Evolutionary conservation across 345 rosid species (phyloP).

Genomic region (Populus simonii): DNA sequence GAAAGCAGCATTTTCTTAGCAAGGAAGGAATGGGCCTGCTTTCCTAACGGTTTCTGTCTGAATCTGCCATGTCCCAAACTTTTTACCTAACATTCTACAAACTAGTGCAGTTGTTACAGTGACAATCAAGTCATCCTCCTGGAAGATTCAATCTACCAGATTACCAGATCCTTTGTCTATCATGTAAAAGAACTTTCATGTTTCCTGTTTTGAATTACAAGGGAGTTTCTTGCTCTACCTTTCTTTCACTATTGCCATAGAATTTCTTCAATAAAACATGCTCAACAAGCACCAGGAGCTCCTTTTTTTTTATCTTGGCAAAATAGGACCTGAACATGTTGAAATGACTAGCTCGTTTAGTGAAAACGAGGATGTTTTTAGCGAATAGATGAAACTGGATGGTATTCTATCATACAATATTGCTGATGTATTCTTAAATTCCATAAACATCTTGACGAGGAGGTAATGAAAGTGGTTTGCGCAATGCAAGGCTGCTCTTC

Average conservation of each 20-base stretch:
- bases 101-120: not conserved
- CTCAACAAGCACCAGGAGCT: too few relatives aligned
- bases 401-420: not conserved
- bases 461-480: not conserved
- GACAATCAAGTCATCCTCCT: not conserved
- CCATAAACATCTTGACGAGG: not conserved
- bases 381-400: not conserved
- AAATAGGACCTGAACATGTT: too few relatives aligned
- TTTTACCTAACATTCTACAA: not conserved
- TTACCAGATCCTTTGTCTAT: not conserved
- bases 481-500: not conserved
- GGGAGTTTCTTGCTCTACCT: not conserved
- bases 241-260: not conserved
- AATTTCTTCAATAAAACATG: not conserved
- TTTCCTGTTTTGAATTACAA: not conserved
- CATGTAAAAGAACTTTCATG: not conserved
- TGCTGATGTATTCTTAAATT: not conserved
- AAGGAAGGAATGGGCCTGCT: conserved; percentile 35
- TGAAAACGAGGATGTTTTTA: too few relatives aligned
- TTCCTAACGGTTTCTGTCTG: not conserved
- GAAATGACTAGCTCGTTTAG: too few relatives aligned
- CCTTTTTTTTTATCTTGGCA: too few relatives aligned
- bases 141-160: not conserved
- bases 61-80: not conserved
- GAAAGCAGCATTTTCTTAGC: conserved; percentile 25